Conservation (phyloP, 805 yeast species). For the Saccharomycopsis amapae region DNA sequence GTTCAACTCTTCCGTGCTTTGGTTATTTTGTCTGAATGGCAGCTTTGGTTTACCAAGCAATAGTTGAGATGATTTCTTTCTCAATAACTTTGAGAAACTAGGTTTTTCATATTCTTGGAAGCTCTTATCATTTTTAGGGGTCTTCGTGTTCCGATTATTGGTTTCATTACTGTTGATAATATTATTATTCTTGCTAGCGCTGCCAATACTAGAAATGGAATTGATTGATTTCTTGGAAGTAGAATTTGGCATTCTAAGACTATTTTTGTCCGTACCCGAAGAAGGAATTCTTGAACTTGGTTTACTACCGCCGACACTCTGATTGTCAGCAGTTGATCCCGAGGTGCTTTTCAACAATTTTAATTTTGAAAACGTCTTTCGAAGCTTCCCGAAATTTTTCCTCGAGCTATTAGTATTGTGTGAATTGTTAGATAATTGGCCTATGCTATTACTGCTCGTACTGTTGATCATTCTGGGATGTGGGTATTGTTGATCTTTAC, state of each 20-base stretch:
- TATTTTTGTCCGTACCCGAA: constrained; percentile 1
- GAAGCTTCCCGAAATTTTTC: constrained; percentile 17
- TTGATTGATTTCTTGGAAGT: constrained; percentile 14
- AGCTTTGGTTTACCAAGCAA: constrained; percentile 12
- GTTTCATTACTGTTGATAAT: background rate
- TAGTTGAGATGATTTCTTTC: constrained; percentile 21
- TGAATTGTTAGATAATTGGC: constrained; percentile 15
- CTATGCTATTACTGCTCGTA: constrained; percentile 16
- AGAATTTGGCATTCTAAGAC: constrained; percentile 5
- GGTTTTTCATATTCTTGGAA: constrained; percentile 14
- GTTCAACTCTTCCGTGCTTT: constrained; percentile 15
- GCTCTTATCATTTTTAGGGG: background rate
- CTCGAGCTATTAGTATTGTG: constrained; percentile 7
- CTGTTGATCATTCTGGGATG: constrained; percentile 12
- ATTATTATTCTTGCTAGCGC: background rate
- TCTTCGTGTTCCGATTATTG: no score
- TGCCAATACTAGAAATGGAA: constrained; percentile 12
- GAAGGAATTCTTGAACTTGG: constrained; percentile 8
- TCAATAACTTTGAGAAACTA: constrained; percentile 18
- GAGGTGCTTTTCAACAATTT: constrained; percentile 16
- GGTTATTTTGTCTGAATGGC: constrained; percentile 10
- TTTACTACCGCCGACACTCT: background rate
- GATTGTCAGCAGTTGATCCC: constrained; percentile 6
- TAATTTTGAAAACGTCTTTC: constrained; percentile 18
- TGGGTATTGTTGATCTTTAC: background rate